These are phyloP conservation scores for Colletotrichum somersetense DNA, from an alignment of 2,329 filamentous ascomycete genomes.

Conservation along the genomic window DNA sequence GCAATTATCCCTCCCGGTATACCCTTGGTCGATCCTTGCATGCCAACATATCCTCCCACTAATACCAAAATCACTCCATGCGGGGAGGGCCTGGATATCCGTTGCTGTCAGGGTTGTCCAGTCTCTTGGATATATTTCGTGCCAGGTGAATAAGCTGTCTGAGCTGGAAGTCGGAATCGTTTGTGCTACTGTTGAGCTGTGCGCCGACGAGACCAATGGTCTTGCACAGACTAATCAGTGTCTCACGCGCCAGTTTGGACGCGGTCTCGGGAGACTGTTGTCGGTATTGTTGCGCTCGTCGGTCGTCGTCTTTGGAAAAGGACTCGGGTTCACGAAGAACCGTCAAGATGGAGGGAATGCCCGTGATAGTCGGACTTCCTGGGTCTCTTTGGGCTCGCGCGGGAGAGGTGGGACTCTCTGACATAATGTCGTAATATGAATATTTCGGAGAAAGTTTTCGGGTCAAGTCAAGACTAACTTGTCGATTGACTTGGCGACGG, in stretches of 20 bases:
- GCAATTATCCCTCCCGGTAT: background rate
- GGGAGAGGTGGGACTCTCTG: constrained; percentile 30
- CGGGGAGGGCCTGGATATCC: constrained; percentile 17
- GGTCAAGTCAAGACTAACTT: background rate
- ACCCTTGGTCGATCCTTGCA: background rate
- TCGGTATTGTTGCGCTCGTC: constrained; percentile 27
- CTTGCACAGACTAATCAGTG: constrained; percentile 39
- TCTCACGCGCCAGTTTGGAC: constrained; percentile 35
- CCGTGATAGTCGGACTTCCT: constrained; percentile 29
- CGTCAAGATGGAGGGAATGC: constrained; percentile 36
- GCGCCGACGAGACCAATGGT: constrained; percentile 35
- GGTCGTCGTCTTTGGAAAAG: constrained; percentile 29
- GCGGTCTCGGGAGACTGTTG: constrained; percentile 36
- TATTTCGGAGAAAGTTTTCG: background rate
- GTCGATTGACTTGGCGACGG: constrained; percentile 8
- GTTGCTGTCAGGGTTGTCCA: constrained; percentile 33
- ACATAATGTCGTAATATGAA: constrained; percentile 13
- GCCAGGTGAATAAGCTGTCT: constrained; percentile 40
- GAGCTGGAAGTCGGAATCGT: constrained; percentile 38
- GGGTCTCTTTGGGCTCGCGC: constrained; percentile 25
- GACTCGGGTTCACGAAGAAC: constrained; percentile 36
- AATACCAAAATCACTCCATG: background rate
- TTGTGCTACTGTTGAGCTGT: constrained; percentile 38
- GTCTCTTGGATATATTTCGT: constrained; percentile 34
- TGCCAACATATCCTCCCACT: too few species aligned